Percentiles rank a stretch among this genome's conserved stretches.
These are phyloP conservation scores for Prasinococcaceae sp. DNA, from an alignment of 139 green algal species.

Conservation along the genomic window DNA sequence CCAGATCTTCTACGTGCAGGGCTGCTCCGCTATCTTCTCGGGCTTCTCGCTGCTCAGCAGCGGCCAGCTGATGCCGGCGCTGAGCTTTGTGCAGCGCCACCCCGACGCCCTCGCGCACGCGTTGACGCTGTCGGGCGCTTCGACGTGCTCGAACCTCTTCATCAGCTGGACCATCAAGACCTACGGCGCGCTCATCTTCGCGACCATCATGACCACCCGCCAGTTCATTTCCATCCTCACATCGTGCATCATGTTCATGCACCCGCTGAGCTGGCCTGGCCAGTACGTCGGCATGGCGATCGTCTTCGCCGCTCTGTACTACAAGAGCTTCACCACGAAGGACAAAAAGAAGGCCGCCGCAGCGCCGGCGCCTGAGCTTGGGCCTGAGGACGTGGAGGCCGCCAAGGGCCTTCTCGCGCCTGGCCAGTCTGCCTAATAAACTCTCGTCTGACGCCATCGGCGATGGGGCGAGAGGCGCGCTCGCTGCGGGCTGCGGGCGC, in stretches of 20 bases:
- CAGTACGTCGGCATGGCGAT: slow-evolving; percentile 33
- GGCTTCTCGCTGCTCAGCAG: slow-evolving; percentile 29
- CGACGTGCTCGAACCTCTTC: slow-evolving; percentile 48
- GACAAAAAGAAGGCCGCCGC: no score
- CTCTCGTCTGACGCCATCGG: no score
- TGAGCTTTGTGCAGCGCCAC: slow-evolving; percentile 43
- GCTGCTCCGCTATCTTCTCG: slow-evolving; percentile 40
- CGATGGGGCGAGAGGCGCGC: no score
- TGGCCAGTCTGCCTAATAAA: no score
- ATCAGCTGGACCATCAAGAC: slow-evolving; percentile 64
- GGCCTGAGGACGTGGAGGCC: no score
- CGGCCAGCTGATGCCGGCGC: slow-evolving; percentile 37
- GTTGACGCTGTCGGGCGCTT: slow-evolving; percentile 34
- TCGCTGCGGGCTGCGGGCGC: no score
- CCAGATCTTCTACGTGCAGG: slow-evolving; percentile 66
- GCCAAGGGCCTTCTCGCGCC: no score
- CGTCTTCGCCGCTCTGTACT: slow-evolving; percentile 42
- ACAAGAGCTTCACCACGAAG: slow-evolving; percentile 31
- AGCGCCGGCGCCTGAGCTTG: no score
- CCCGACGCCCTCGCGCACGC: slow-evolving; percentile 36
- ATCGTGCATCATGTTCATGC: slow-evolving; percentile 67
- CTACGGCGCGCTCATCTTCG: slow-evolving; percentile 73
- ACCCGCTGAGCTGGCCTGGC: slow-evolving; percentile 45
- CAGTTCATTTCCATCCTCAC: slow-evolving; percentile 75
- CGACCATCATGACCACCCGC: slow-evolving; percentile 84